Percentiles rank a stretch among this genome's conserved stretches.
phyloP scores from a whole-genome alignment of 192 early-diverging fungal genomes.

The Paraglomus brasilianum region DNA sequence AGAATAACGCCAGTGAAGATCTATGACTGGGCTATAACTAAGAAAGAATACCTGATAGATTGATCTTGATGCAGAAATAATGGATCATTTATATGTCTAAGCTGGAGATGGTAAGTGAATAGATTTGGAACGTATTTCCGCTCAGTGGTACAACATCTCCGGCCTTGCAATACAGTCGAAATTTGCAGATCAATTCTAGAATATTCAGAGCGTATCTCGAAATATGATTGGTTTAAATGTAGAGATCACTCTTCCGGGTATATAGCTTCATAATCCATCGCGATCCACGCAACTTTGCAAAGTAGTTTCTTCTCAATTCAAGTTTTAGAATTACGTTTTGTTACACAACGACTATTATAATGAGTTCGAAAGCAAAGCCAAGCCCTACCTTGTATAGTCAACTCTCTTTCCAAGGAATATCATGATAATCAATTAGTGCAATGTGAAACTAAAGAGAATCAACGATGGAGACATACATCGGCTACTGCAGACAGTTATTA shows the following conservation, averaged over 20 bases:
- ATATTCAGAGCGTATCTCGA: no score
- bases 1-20: no score
- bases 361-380: slow-evolving; percentile 4
- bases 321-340: neutral
- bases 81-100: no score
- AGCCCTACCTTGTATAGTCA: slow-evolving; percentile 1
- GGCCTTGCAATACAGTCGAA: no score
- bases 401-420: slow-evolving; percentile 1
- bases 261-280: slow-evolving; percentile 8
- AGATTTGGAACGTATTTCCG: no score
- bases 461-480: slow-evolving; percentile 1
- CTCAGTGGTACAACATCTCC: no score
- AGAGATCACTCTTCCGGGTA: neutral
- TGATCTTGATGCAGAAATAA: no score
- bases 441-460: neutral
- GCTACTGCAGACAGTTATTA: slow-evolving; percentile 13
- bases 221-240: neutral
- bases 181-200: no score
- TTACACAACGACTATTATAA: slow-evolving; percentile 8
- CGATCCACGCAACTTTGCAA: slow-evolving; percentile 9
- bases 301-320: slow-evolving; percentile 3
- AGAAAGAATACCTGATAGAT: no score
- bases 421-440: neutral
- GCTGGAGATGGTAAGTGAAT: no score
- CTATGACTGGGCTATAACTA: no score